Base-by-base conservation (phyloP, 805 yeast genomes). In the Saccharomycopsis babjevae region DNA sequence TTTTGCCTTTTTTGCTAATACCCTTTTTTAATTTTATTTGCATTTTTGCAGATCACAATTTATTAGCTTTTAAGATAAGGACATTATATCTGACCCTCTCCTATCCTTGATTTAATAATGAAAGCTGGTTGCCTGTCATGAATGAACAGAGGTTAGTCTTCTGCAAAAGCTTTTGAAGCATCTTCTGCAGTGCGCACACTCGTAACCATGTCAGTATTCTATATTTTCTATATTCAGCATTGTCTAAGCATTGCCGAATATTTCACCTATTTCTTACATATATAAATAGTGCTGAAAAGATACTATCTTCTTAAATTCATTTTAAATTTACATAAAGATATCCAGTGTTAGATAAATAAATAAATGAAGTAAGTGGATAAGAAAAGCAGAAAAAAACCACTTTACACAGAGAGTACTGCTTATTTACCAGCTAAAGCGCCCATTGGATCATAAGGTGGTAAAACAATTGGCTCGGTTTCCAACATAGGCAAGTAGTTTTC, bases 361-460 rank as follows among this genome's bases (percentile, higher is more conserved):
- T 13, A 38, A 11, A 13, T 46, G 18, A 7, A 18, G 3, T 13
- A 22, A 22, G 11, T 5, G 30, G 54, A 13, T 5, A 22, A 46
- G 15, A 46, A 20, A 46, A 46, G 11, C 4, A 20, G 11, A 46
- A 46, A 25, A 25, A 13, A 22, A 18, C 30, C 2, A 16, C 5
- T 3, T 50, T 18, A 15, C 25, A 30, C 7, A 7, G 32, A 13
- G 20, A 50, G 5, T 32, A 18, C 5, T 28, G 15, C n/a, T 38
- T 55, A 36, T n/a, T 36, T 55, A 28, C 43, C 39, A 56, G 91
- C 91, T 59, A 86, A 71, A 1, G 91, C 88, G 58, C 91, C 92
- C 85, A 85, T 84, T 58, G 92, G 90, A 69, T 86, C 92, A 83
- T 89, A 86, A 11, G 88, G 83, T 57, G 89, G 89, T 42, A 86